Percentiles rank a stretch among this genome's conserved stretches.
These are phyloP conservation scores for Erythrobasidium hasegawianum DNA, from an alignment of 1,284 basidiomycete genomes.

Conservation along the genomic window DNA sequence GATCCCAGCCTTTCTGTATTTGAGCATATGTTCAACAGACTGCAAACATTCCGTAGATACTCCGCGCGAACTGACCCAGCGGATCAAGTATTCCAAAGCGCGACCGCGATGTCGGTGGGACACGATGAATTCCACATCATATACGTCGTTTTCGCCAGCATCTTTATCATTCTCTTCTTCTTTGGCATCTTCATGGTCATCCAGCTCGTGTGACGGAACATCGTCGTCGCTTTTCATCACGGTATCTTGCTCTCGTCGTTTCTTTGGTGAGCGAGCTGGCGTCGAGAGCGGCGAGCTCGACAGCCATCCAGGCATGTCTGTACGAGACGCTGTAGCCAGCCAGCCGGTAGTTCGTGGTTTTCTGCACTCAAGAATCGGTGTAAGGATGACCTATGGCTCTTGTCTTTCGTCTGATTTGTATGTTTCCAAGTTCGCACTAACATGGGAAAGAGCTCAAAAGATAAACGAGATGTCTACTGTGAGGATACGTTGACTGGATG, in stretches of 20 bases:
- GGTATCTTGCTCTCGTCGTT: neutral
- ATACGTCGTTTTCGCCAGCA: too few relatives aligned
- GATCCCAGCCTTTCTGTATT: constrained; percentile 19
- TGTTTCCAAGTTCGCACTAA: neutral
- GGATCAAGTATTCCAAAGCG: constrained; percentile 24
- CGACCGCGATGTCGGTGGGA: too few relatives aligned
- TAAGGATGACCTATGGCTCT: too few relatives aligned
- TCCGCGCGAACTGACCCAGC: constrained; percentile 21
- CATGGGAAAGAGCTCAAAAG: constrained; percentile 18
- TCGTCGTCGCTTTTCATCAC: constrained; percentile 5
- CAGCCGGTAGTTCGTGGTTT: too few relatives aligned
- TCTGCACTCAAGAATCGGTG: too few relatives aligned
- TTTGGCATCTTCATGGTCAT: neutral
- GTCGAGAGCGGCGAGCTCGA: constrained; percentile 4
- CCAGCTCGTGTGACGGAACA: neutral
- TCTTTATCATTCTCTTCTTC: neutral
- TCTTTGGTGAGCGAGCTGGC: neutral
- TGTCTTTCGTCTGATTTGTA: neutral
- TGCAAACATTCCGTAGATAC: too few relatives aligned
- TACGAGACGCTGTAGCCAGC: neutral
- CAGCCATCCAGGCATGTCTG: constrained; percentile 3
- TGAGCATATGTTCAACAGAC: neutral
- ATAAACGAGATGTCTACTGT: constrained; percentile 34
- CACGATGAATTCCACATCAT: constrained; percentile 25
- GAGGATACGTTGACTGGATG: neutral